A percentile compares a stretch with the other conserved stretches of the same genome.
Evolutionary conservation across 1,284 basidiomycete species (phyloP).

Genomic region (Golubevia pallescens): DNA sequence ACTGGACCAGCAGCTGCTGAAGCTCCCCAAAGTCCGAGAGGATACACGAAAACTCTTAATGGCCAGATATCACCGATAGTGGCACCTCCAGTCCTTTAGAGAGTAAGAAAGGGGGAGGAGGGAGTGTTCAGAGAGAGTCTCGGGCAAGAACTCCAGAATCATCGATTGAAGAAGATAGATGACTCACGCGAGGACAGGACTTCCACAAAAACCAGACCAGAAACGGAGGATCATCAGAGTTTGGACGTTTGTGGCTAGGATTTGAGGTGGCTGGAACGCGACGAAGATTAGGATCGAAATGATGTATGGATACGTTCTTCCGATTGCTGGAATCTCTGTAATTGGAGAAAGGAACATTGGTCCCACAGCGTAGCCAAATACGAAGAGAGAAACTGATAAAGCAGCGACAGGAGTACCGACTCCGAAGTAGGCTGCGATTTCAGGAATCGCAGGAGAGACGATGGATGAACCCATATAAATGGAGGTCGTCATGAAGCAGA

Average conservation of each 20-base stretch:
- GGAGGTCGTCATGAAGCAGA: conserved; percentile 44
- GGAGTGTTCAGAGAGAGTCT: no score
- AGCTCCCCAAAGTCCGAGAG: conserved; percentile 5
- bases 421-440: conserved; percentile 19
- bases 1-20: no score
- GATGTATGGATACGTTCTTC: conserved; percentile 10
- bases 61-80: conserved; percentile 21
- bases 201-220: conserved; percentile 23
- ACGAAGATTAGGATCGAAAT: conserved; percentile 10
- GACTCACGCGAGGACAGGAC: conserved; percentile 15
- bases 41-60: conserved; percentile 8
- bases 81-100: conserved; percentile 26
- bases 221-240: conserved; percentile 10
- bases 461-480: conserved; percentile 49
- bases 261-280: neutral
- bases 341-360: conserved; percentile 33
- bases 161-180: no score
- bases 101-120: no score
- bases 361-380: conserved; percentile 15
- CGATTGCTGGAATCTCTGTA: conserved; percentile 46
- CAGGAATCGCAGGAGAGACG: conserved; percentile 36
- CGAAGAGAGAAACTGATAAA: conserved; percentile 8
- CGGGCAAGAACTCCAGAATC: no score
- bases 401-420: conserved; percentile 4
- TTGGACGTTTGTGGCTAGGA: neutral